Evolutionary conservation across 2,329 filamentous ascomycete species (phyloP), one percentile per base, ranked within the genome.

Genomic region (Fusarium sp.): DNA sequence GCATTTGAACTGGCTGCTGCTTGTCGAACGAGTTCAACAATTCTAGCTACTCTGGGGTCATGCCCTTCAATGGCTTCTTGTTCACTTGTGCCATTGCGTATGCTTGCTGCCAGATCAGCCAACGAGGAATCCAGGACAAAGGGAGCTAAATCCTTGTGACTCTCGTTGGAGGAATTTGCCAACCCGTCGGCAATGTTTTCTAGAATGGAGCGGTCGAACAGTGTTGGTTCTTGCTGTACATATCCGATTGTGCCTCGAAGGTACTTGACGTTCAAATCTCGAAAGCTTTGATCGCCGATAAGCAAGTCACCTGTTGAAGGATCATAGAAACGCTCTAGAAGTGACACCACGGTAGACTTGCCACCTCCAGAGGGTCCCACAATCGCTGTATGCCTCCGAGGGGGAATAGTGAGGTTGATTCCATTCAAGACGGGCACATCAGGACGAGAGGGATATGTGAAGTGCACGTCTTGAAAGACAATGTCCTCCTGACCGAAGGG

Each of bases 251-350:
- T 79, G 58, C 83, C 81, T 16, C 84, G 79, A 33, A 85, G 71
- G 44, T 76, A 79, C 31, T 75, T 78, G 5, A 88, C 82, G 56
- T 89, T 88, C 57, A 89, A 73, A 2, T 83, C 77, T 1, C 81
- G 82, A 22, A 89, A 79, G 72, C 85, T 81, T 20, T 77, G 80
- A 16, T 85, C 86, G 75, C 86, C 86, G 8, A 88, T 75, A 2
- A 79, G 69, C 3, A 90, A 79, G 0, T 73, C 73, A 8, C 89
- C 89, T 2, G 80, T 78, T 2, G 83, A 83, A 0, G 88, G 86
- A 62, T 89, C 86, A 71, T 92, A 91, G 42, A 91, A 84, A 24
- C 90, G 83, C 42, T 87, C 85, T 1, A 89, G 76, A 3, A 91
- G 80, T 6, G 84, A 85, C 4, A 87, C 85, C 35, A 90, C 81